phyloP scores from a whole-genome alignment of 164 flowering plant species.

The Chimonanthus salicifolius region DNA sequence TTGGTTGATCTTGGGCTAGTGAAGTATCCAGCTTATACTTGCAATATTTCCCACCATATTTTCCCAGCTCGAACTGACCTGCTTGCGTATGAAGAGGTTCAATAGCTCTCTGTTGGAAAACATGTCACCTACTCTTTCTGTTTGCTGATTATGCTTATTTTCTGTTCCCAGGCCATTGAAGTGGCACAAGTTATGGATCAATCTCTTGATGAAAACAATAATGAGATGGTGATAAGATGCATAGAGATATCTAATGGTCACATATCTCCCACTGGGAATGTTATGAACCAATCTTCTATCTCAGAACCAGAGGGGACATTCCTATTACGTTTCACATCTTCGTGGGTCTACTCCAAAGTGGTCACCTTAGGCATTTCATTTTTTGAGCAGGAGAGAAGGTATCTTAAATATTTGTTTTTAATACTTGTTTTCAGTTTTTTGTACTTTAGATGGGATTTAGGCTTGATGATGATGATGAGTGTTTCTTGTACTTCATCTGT shows the following conservation, averaged over 20 bases:
- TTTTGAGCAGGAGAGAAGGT: conserved; percentile 75
- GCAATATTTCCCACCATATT: conserved; percentile 50
- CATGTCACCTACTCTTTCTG: neutral
- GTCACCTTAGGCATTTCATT: conserved; percentile 68
- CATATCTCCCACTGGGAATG: conserved; percentile 23
- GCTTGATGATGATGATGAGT: neutral
- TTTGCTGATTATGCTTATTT: conserved; percentile 7
- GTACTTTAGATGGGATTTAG: too few relatives aligned
- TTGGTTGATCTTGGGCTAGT: conserved; percentile 76
- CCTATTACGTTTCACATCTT: conserved; percentile 50
- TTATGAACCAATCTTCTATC: conserved; percentile 17
- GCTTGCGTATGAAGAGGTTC: conserved; percentile 85
- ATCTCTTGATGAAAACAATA: conserved; percentile 56
- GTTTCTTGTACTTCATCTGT: neutral
- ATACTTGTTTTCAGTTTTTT: neutral
- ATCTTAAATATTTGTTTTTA: conserved; percentile 3
- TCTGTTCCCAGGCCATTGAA: conserved; percentile 65
- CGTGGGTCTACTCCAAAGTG: conserved; percentile 80
- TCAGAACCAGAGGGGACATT: conserved; percentile 31
- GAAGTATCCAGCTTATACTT: conserved; percentile 80
- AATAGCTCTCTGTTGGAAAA: conserved; percentile 8
- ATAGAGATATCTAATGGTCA: conserved; percentile 53
- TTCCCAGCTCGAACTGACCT: conserved; percentile 48
- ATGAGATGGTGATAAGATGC: conserved; percentile 52
- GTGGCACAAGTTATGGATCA: conserved; percentile 85